Percentiles rank a stretch among this genome's conserved stretches.
Evolutionary conservation across 352 stramenopile species (phyloP).

Genomic region (Pythium coloratum): DNA sequence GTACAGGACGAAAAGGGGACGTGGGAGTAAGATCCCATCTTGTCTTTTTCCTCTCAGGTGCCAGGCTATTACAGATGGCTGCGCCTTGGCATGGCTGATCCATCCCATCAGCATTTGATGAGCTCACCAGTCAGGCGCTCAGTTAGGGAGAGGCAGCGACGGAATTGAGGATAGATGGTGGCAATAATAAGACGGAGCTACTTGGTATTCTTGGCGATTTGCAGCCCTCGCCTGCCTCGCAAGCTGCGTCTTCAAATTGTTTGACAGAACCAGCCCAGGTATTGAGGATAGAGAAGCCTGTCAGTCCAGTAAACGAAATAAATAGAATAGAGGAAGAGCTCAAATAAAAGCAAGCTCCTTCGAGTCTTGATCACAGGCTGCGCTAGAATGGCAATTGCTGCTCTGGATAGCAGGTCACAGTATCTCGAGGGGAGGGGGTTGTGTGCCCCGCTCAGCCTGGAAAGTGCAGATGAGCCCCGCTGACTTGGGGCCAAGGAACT

Average conservation of each 20-base stretch:
- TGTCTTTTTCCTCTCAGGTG: slow-evolving; percentile 27
- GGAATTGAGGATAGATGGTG: neutral
- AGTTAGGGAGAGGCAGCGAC: neutral
- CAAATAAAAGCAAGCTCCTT: neutral
- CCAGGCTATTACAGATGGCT: slow-evolving; percentile 26
- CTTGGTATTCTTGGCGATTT: slow-evolving; percentile 13
- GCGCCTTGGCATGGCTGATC: neutral
- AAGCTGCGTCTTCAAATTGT: neutral
- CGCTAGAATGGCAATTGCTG: neutral
- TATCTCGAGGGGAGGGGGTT: neutral
- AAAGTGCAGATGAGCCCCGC: neutral
- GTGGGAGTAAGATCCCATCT: slow-evolving; percentile 34
- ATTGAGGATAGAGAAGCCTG: slow-evolving; percentile 1
- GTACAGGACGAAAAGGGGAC: slow-evolving; percentile 17
- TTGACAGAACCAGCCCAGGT: neutral
- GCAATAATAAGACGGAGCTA: slow-evolving; percentile 18
- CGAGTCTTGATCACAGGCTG: neutral
- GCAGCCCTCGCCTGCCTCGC: neutral
- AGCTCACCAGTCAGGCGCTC: neutral
- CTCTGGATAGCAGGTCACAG: neutral
- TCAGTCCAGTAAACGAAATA: neutral
- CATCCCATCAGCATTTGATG: neutral
- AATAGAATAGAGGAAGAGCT: neutral
- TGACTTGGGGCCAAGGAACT: neutral
- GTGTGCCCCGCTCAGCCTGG: neutral